Conservation (phyloP, 441 rosid genomes). For the Populus hybrid region DNA sequence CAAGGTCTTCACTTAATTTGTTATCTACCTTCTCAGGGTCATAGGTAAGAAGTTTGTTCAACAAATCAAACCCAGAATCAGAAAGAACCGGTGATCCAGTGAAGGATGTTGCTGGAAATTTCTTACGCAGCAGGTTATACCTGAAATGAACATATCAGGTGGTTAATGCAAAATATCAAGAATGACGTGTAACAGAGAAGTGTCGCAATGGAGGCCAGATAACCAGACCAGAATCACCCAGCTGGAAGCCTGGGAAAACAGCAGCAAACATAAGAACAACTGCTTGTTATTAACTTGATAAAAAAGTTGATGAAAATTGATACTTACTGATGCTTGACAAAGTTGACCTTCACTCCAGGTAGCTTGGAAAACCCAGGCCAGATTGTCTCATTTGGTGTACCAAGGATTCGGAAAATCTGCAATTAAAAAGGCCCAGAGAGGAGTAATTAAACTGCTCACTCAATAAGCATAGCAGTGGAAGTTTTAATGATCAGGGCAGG, state of each 20-base stretch:
- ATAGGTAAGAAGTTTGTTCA: slow-evolving; percentile 88
- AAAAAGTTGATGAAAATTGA: slow-evolving; percentile 19
- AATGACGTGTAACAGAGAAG: slow-evolving; percentile 32
- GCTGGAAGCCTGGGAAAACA: slow-evolving; percentile 95
- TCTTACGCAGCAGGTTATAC: slow-evolving; percentile 93
- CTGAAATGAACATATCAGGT: slow-evolving; percentile 60
- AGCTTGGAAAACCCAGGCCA: slow-evolving; percentile 96
- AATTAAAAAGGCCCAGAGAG: slow-evolving; percentile 17
- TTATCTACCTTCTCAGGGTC: slow-evolving; percentile 89
- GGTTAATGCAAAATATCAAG: slow-evolving; percentile 37
- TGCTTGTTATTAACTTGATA: slow-evolving; percentile 23
- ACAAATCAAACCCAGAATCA: slow-evolving; percentile 94
- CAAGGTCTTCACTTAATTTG: background rate
- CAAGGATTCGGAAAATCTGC: slow-evolving; percentile 86
- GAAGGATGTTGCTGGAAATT: slow-evolving; percentile 93
- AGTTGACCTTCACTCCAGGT: slow-evolving; percentile 96
- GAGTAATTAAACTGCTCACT: slow-evolving; percentile 12
- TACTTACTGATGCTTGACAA: slow-evolving; percentile 96
- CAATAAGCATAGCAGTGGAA: background rate
- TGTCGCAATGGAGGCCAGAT: slow-evolving; percentile 69
- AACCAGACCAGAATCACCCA: slow-evolving; percentile 84
- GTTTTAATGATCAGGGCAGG: background rate
- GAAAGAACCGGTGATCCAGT: slow-evolving; percentile 96
- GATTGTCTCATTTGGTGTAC: slow-evolving; percentile 88
- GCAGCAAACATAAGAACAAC: slow-evolving; percentile 48